Evolutionary conservation across 441 rosid species (phyloP), one percentile per base, ranked within the genome.

Genomic region (Mallotus japonicus): DNA sequence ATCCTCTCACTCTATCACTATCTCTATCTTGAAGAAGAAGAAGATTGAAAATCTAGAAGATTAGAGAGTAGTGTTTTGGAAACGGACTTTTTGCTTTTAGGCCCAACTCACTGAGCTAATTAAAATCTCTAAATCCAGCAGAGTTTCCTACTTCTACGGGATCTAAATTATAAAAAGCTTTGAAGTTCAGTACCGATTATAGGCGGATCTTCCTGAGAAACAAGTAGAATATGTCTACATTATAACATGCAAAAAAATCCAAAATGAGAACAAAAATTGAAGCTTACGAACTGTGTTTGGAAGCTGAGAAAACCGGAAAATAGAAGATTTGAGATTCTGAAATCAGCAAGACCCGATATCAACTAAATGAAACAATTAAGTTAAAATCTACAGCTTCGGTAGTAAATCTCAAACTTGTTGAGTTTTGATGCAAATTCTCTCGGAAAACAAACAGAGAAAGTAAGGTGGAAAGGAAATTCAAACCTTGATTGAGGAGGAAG

Each of bases 401-500:
- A 46, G 71, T 17, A 47, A 12, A 17, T 44, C 14, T 44, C 15
- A 53, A 64, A 24, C 62, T 51, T 34, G 56, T 32, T 53, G 24
- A 57, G 47, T 22, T 47, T 53, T 24, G 5, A 4, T 2, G 49
- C 12, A 54, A 16, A 73, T 50, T 58, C 71, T 69, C 20, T 44
- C 12, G 50, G 69, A 65, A 66, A 70, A 62, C 70, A 67, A 70
- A 78, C 67, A 24, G 3, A n/a, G n/a, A n/a, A n/a, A n/a, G n/a
- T n/a, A n/a, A n/a, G n/a, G n/a, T n/a, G 49, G 60, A 51, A 70
- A 79, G 22, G 74, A 70, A 64, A 73, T 58, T 10, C 62, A 62
- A 42, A 92, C 99, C 97, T 87, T 58, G 87, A 47, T 69, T 86
- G 90, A 78, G 96, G 95, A 82, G 97, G 97, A 77, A 95, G 83